phyloP scores from a whole-genome alignment of 2,329 filamentous ascomycete species.

The Sporothrix brasiliensis region DNA sequence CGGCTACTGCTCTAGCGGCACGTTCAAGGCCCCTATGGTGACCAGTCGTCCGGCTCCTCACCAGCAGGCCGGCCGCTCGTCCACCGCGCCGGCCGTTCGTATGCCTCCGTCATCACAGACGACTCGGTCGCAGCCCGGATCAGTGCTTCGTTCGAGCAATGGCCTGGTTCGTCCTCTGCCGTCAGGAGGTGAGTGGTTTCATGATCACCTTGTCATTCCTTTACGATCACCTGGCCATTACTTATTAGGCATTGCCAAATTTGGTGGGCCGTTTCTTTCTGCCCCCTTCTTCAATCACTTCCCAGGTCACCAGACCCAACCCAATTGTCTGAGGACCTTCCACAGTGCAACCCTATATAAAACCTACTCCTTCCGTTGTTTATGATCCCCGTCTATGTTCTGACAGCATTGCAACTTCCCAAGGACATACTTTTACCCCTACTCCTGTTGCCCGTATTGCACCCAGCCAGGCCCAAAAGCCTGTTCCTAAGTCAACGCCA shows the following conservation, averaged over 20 bases:
- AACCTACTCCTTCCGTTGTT: background rate
- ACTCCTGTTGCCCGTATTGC: background rate
- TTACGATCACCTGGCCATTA: background rate
- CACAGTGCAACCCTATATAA: background rate
- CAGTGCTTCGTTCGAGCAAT: background rate
- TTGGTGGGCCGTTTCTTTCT: background rate
- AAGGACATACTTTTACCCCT: background rate
- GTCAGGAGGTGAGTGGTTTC: slow-evolving; percentile 9
- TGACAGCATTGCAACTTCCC: background rate
- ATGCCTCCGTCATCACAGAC: background rate
- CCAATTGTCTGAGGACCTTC: background rate
- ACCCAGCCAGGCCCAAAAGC: background rate
- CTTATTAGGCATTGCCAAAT: background rate
- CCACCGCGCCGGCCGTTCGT: background rate
- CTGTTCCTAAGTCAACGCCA: background rate
- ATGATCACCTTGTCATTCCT: too few species aligned
- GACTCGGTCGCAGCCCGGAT: background rate
- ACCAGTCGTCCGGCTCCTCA: background rate
- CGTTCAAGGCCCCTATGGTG: slow-evolving; percentile 11
- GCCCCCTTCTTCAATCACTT: background rate
- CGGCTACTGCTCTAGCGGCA: slow-evolving; percentile 29
- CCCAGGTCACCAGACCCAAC: too few species aligned
- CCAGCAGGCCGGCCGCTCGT: background rate
- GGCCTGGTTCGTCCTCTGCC: slow-evolving; percentile 30
- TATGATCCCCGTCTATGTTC: background rate